These are phyloP conservation scores for Boletus huronensis DNA, from an alignment of 768 basidiomycete genomes.

Conservation along the genomic window DNA sequence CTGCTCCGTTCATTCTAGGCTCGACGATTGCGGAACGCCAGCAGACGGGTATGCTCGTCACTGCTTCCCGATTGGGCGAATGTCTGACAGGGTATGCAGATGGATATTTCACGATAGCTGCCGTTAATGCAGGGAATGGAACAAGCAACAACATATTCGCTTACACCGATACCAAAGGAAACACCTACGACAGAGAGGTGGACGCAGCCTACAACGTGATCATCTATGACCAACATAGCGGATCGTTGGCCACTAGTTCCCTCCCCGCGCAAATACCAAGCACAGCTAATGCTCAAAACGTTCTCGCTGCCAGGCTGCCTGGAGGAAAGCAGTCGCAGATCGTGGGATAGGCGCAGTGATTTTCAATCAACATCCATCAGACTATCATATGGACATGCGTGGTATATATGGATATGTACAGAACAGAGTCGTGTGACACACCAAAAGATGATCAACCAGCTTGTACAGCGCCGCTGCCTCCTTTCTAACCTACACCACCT, in stretches of 20 bases:
- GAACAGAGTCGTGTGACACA: not conserved
- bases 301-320: slow-evolving; percentile 33
- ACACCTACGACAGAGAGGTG: slow-evolving; percentile 61
- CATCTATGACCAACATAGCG: slow-evolving; percentile 54
- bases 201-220: slow-evolving; percentile 60
- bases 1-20: slow-evolving; percentile 54
- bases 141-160: slow-evolving; percentile 65
- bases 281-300: not conserved
- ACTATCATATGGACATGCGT: slow-evolving; percentile 3
- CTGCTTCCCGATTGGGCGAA: not conserved
- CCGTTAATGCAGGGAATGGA: slow-evolving; percentile 56
- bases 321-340: slow-evolving; percentile 24
- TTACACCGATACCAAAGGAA: slow-evolving; percentile 55
- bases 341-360: not conserved
- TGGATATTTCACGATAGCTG: slow-evolving; percentile 46
- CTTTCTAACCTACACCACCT: slow-evolving; percentile 14
- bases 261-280: slow-evolving; percentile 5
- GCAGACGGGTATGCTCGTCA: slow-evolving; percentile 43
- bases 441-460: not conserved
- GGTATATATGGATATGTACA: slow-evolving; percentile 11
- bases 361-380: not conserved
- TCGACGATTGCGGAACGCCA: slow-evolving; percentile 61
- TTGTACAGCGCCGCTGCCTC: not conserved
- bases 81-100: slow-evolving; percentile 29
- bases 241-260: slow-evolving; percentile 38